phyloP scores from a whole-genome alignment of 305 asterid genomes.

The Caryopteris hybrid region DNA sequence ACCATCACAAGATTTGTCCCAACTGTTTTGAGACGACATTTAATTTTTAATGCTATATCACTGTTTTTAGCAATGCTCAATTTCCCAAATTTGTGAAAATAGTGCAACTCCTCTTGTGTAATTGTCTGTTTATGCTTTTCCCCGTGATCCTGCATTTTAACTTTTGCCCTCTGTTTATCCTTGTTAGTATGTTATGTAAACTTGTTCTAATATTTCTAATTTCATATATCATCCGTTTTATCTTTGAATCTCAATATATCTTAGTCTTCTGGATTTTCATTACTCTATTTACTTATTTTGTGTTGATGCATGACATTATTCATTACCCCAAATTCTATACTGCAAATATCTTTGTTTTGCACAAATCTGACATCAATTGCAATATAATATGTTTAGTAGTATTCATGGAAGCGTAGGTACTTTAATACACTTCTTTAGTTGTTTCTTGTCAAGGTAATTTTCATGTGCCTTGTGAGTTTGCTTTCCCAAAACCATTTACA shows the following conservation, averaged over 20 bases:
- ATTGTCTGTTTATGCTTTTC: background rate
- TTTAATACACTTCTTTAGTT: background rate
- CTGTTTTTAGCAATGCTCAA: background rate
- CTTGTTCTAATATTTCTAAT: background rate
- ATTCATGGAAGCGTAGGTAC: background rate
- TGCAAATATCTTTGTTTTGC: background rate
- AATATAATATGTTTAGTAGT: background rate
- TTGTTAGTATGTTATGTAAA: background rate
- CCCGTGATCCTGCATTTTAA: background rate
- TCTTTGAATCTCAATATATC: background rate
- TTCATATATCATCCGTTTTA: background rate
- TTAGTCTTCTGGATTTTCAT: background rate
- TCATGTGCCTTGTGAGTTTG: slow-evolving; percentile 4
- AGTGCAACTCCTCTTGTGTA: background rate
- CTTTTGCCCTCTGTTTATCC: slow-evolving; percentile 1
- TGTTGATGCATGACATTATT: background rate
- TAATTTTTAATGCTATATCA: background rate
- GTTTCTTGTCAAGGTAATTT: background rate
- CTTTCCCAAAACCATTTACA: slow-evolving; percentile 7
- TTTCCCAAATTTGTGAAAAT: background rate
- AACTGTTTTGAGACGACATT: background rate
- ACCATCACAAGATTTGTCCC: background rate
- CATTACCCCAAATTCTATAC: background rate
- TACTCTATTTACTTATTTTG: background rate
- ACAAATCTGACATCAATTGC: background rate